phyloP scores from a whole-genome alignment of 208 protist genomes.

The Hexamita inflata region DNA sequence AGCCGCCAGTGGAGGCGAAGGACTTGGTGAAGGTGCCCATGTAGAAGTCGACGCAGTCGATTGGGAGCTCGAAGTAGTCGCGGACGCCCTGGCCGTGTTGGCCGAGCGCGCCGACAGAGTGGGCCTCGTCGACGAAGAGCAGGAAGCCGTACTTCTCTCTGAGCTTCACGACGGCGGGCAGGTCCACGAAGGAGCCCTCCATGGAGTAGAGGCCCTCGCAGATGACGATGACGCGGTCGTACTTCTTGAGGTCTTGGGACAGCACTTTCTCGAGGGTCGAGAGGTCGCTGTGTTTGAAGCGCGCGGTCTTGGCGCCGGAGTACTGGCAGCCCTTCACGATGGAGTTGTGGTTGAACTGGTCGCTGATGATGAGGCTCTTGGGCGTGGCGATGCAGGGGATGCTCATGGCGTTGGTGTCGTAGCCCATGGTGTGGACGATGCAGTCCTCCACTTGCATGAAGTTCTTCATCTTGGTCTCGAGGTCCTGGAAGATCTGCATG shows the following conservation, averaged over 20 bases:
- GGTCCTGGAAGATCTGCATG: constrained; percentile 1
- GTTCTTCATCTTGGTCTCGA: constrained; percentile 47
- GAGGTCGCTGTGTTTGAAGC: constrained; percentile 59
- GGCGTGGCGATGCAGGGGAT: constrained; percentile 47
- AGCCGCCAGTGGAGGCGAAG: constrained; percentile 59
- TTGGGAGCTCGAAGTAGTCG: constrained; percentile 48
- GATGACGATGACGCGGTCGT: constrained; percentile 62
- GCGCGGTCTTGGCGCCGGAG: constrained; percentile 49
- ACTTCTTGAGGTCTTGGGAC: constrained; percentile 62
- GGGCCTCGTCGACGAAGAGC: constrained; percentile 64
- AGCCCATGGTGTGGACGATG: constrained; percentile 59
- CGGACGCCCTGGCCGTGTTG: constrained; percentile 49
- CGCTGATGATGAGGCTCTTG: constrained; percentile 52
- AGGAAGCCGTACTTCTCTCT: constrained; percentile 61
- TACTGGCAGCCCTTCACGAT: constrained; percentile 52
- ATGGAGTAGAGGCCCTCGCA: constrained; percentile 60
- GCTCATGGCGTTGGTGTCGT: constrained; percentile 57
- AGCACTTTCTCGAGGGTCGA: constrained; percentile 53
- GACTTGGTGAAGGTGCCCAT: constrained; percentile 70
- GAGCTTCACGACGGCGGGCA: constrained; percentile 54
- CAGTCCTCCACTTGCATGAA: constrained; percentile 55
- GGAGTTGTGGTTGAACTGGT: constrained; percentile 55
- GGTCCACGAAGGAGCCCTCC: constrained; percentile 53
- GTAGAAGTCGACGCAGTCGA: constrained; percentile 51
- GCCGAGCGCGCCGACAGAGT: constrained; percentile 62